These are phyloP conservation scores for Trichoderma citrinoviride DNA, from an alignment of 2,329 filamentous ascomycete genomes.

Conservation along the genomic window DNA sequence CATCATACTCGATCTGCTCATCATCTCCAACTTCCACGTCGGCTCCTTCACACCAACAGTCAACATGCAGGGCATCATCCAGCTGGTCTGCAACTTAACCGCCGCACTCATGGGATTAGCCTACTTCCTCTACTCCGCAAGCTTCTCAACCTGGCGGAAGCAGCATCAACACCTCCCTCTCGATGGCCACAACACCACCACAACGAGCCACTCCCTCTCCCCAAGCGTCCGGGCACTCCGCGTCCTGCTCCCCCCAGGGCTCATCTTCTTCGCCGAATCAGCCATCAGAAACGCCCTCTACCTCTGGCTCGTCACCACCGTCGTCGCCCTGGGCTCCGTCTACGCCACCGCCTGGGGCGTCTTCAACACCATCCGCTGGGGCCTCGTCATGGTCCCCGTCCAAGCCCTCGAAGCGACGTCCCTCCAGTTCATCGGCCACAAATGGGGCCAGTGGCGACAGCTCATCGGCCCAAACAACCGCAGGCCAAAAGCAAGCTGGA, in stretches of 20 bases:
- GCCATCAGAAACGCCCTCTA: slow-evolving; percentile 67
- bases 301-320: slow-evolving; percentile 65
- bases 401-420: slow-evolving; percentile 64
- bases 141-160: slow-evolving; percentile 24
- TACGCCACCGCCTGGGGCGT: slow-evolving; percentile 73
- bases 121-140: slow-evolving; percentile 56
- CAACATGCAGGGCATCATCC: slow-evolving; percentile 62
- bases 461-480: slow-evolving; percentile 27
- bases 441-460: slow-evolving; percentile 56
- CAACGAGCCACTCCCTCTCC: slow-evolving; percentile 28
- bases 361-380: slow-evolving; percentile 73
- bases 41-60: slow-evolving; percentile 52
- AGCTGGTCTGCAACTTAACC: slow-evolving; percentile 58
- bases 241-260: slow-evolving; percentile 55
- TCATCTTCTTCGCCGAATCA: slow-evolving; percentile 61
- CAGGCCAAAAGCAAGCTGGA: slow-evolving; percentile 24
- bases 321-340: slow-evolving; percentile 59
- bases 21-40: slow-evolving; percentile 66
- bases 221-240: slow-evolving; percentile 46
- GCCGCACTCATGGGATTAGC: slow-evolving; percentile 54
- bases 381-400: slow-evolving; percentile 70
- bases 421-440: slow-evolving; percentile 63
- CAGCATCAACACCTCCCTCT: neutral
- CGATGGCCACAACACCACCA: neutral
- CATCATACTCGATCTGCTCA: slow-evolving; percentile 63